These are phyloP conservation scores for Pluteus cervinus DNA, from an alignment of 768 basidiomycete genomes.

Conservation along the genomic window DNA sequence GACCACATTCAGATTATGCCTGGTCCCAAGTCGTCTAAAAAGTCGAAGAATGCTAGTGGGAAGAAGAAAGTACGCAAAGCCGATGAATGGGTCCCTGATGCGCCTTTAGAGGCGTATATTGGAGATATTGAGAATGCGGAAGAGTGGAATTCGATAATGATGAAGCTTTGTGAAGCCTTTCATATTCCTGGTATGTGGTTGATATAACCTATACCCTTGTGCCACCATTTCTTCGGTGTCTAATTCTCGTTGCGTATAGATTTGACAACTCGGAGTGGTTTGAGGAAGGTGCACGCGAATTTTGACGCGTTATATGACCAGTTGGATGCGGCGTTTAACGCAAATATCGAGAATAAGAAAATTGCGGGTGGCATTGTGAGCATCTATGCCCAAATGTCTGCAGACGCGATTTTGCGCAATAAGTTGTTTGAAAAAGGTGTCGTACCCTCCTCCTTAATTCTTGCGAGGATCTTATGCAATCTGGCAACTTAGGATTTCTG, in stretches of 20 bases:
- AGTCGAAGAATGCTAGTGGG: no score
- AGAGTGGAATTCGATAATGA: no score
- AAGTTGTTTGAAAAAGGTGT: conserved; percentile 53
- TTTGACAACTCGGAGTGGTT: conserved; percentile 45
- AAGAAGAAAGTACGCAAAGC: no score
- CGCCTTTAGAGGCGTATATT: no score
- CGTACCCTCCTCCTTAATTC: neutral
- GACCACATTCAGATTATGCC: no score
- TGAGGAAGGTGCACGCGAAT: conserved; percentile 57
- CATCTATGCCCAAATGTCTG: conserved; percentile 60
- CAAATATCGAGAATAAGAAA: conserved; percentile 35
- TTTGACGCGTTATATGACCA: conserved; percentile 46
- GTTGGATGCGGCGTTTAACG: conserved; percentile 44
- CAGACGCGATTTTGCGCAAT: conserved; percentile 53
- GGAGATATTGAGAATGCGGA: no score
- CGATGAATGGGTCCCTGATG: no score
- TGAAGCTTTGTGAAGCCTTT: no score
- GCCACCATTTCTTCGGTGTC: no score
- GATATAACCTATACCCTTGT: no score
- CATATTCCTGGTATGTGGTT: no score
- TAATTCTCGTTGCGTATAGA: conserved; percentile 43
- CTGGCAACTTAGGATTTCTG: conserved; percentile 42
- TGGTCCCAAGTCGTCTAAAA: no score
- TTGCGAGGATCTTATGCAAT: neutral
- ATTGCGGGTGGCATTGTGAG: conserved; percentile 52